phyloP scores from a whole-genome alignment of 208 protist species.

The Zelonia costaricensis region DNA sequence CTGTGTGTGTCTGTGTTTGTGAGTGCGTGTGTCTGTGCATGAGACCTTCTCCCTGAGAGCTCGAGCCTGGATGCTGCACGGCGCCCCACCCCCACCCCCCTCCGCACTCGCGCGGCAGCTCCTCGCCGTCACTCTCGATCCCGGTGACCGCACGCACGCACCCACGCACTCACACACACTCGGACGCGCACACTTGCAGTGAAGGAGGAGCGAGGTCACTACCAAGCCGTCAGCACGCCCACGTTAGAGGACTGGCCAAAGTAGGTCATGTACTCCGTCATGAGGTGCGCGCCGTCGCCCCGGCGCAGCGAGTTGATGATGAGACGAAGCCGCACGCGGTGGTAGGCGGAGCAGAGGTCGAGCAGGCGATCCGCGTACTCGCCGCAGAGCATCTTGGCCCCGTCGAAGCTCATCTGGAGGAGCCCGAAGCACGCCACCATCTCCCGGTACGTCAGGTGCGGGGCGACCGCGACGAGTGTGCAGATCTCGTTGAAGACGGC shows the following conservation, averaged over 20 bases:
- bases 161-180: too few species aligned
- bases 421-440: conserved; percentile 57
- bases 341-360: conserved; percentile 82
- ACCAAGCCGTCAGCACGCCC: conserved; percentile 25
- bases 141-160: too few species aligned
- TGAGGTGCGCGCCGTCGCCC: conserved; percentile 37
- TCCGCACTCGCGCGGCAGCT: too few species aligned
- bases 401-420: conserved; percentile 54
- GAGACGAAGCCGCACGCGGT: conserved; percentile 84
- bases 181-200: too few species aligned
- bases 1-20: too few species aligned
- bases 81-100: too few species aligned
- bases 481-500: conserved; percentile 67
- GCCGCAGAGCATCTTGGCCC: conserved; percentile 36
- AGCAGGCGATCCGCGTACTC: conserved; percentile 52
- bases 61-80: too few species aligned
- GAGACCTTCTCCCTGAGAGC: too few species aligned
- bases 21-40: too few species aligned
- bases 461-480: conserved; percentile 51
- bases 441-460: conserved; percentile 44
- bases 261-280: conserved; percentile 57
- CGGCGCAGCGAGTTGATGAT: conserved; percentile 50
- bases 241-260: conserved; percentile 62
- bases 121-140: too few species aligned
- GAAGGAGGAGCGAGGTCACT: background rate